phyloP scores from a whole-genome alignment of 2,329 filamentous ascomycete species.

The Talaromyces sp. region DNA sequence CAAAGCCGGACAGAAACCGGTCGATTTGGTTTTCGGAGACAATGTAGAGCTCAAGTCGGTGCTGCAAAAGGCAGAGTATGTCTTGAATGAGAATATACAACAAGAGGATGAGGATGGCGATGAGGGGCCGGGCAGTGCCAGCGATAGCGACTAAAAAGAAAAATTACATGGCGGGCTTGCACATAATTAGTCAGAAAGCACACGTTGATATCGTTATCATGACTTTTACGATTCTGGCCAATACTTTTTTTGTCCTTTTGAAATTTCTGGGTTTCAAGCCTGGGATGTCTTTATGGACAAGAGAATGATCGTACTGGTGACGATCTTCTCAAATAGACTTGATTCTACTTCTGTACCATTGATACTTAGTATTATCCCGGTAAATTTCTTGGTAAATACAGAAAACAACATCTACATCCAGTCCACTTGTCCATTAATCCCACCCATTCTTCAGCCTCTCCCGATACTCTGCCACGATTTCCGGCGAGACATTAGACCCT shows the following conservation, averaged over 20 bases:
- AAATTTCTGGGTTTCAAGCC: neutral
- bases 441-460: constrained; percentile 32
- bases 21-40: constrained; percentile 37
- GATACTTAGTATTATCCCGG: neutral
- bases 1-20: constrained; percentile 41
- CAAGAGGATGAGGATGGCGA: constrained; percentile 27
- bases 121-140: constrained; percentile 31
- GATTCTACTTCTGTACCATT: neutral
- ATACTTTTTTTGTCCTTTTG: neutral
- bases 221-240: neutral
- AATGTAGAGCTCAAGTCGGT: constrained; percentile 36
- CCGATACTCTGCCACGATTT: constrained; percentile 47
- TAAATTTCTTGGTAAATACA: neutral
- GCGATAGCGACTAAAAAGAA: constrained; percentile 26
- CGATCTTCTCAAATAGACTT: neutral
- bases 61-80: constrained; percentile 42
- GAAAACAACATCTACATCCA: neutral
- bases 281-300: neutral
- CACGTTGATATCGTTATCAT: neutral
- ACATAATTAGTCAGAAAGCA: neutral
- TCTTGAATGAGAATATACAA: constrained; percentile 40
- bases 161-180: neutral
- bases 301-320: neutral
- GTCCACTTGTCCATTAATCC: constrained; percentile 2
- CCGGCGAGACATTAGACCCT: constrained; percentile 46